Evolutionary conservation across 768 basidiomycete species (phyloP).

Genomic region (Steccherinum ochraceum): DNA sequence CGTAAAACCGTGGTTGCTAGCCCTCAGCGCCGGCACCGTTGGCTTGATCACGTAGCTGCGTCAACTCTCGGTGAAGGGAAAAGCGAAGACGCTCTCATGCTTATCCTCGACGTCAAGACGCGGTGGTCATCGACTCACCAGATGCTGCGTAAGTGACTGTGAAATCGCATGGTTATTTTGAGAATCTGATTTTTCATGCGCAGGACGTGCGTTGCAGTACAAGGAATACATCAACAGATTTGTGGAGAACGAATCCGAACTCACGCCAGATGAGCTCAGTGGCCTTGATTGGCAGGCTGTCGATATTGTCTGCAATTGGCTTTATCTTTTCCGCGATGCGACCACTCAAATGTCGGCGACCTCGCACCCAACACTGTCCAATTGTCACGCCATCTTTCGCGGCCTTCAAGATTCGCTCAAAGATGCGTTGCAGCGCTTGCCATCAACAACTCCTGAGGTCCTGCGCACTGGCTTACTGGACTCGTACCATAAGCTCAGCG

Average conservation of each 20-base stretch:
- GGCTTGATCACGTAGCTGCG: not conserved
- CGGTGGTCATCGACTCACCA: not conserved
- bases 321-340: not conserved
- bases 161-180: not conserved
- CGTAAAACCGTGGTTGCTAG: not conserved
- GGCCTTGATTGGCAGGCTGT: not conserved
- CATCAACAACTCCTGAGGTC: not conserved
- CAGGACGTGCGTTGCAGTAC: not conserved
- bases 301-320: not conserved
- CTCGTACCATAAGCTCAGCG: not conserved
- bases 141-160: not conserved
- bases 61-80: not conserved
- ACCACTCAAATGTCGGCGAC: not conserved
- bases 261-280: not conserved
- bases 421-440: not conserved
- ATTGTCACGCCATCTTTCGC: not conserved
- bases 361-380: not conserved
- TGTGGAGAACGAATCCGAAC: not conserved
- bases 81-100: not conserved
- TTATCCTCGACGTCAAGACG: not conserved
- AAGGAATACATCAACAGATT: not conserved
- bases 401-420: not conserved
- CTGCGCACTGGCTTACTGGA: not conserved
- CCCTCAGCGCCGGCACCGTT: not conserved
- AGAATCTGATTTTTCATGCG: not conserved